Base-by-base conservation (phyloP, 2,329 filamentous ascomycete species). In the Nemania bipapillata region DNA sequence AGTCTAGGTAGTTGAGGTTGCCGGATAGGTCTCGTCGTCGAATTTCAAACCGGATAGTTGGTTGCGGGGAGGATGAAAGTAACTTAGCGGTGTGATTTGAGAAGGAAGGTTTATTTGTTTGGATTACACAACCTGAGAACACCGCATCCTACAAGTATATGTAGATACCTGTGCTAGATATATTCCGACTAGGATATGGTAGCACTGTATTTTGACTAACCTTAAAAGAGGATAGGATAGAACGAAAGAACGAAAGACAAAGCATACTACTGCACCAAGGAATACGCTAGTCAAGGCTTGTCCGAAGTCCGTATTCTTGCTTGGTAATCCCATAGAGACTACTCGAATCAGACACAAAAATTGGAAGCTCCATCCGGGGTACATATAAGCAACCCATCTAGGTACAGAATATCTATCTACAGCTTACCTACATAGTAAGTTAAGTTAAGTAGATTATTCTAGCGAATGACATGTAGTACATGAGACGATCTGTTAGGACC, bases 271-370 rank as follows among this genome's bases (percentile, higher is more conserved):
- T 50, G 2, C 20, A 24, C 47, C 42, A 47, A 24, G 12, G 4
- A n/a, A 24, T 15, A 40, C 15, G 37, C 58, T 55, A 53, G 17
- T 26, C 4, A 26, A n/a, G 17, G 17, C 42, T 58, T 35, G 62
- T 50, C 53, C 53, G 61, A 64, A 42, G 12, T 52, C 7, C 28
- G 26, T 20, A 8, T 4, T 58, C 45, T 58, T 64, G 62, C 62
- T 64, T 64, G 45, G 45, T 64, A 64, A 64, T 64, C 53, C 32
- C 4, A 7, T 50, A 17, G 20, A 57, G 24, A 32, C 24, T 53
- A 52, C 52, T 64, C 28, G 32, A 4, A 35, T 49, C n/a, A 26
- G 22, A 7, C 28, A 11, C 28, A 26, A 53, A 35, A 5, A 53
- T 17, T 12, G 24, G 22, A 49, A 42, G 7, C 49, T 53, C 35